phyloP scores from a whole-genome alignment of 1,139 yeast genomes.

The Sugiyamaella sp. region DNA sequence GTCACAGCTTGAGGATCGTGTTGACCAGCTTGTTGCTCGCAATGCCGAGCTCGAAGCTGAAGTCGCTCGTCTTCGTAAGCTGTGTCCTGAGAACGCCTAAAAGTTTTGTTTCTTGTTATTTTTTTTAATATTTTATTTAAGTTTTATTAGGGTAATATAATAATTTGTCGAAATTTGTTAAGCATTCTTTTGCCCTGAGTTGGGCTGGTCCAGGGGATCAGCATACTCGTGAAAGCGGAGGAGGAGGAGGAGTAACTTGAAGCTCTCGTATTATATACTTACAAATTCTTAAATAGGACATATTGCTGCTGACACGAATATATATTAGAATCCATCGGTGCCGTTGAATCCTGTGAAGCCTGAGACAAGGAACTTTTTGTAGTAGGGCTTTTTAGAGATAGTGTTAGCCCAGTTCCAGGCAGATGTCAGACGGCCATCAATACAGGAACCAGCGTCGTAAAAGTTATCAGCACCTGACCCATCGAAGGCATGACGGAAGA shows the following conservation, averaged over 20 bases:
- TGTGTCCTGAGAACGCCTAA: conserved; percentile 9
- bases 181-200: not conserved
- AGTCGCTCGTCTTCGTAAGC: conserved; percentile 32
- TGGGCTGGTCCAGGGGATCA: no score
- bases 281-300: not conserved
- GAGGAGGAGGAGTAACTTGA: conserved; percentile 3
- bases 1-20: conserved; percentile 80
- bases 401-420: conserved; percentile 82
- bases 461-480: conserved; percentile 78
- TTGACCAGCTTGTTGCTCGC: conserved; percentile 58
- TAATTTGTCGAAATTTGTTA: conserved; percentile 1
- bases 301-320: no score
- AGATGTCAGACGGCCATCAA: conserved; percentile 74
- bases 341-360: conserved; percentile 81
- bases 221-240: not conserved
- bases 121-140: conserved; percentile 4
- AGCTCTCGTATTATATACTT: no score
- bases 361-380: conserved; percentile 62
- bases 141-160: conserved; percentile 7
- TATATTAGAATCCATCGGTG: conserved; percentile 52
- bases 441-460: conserved; percentile 78
- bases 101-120: conserved; percentile 13
- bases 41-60: conserved; percentile 41
- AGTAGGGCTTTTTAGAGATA: conserved; percentile 63
- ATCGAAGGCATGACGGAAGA: conserved; percentile 74